These are phyloP conservation scores for Candida jianshihensis DNA, from an alignment of 805 yeast species.

Conservation along the genomic window DNA sequence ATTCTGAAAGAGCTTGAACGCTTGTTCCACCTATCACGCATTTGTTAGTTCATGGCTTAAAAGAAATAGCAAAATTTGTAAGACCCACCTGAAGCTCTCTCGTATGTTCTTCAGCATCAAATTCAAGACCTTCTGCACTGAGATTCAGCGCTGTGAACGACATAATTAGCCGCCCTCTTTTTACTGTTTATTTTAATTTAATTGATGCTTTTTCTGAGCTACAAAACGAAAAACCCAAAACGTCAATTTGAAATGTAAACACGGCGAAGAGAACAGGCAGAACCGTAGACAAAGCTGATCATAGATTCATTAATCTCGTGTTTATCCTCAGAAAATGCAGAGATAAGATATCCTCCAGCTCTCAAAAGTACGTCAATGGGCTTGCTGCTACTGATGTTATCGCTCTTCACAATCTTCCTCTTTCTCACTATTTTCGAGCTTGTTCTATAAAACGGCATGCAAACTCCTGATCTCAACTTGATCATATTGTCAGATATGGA, in stretches of 20 bases:
- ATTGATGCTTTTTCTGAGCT: neutral
- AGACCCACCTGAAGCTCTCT: constrained; percentile 67
- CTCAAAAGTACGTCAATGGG: constrained; percentile 38
- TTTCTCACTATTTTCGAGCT: constrained; percentile 38
- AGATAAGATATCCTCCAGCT: constrained; percentile 47
- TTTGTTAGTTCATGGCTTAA: constrained; percentile 16
- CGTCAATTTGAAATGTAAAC: constrained; percentile 26
- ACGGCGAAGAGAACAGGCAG: constrained; percentile 41
- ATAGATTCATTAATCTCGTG: constrained; percentile 28
- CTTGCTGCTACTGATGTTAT: constrained; percentile 8
- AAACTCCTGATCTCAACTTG: constrained; percentile 39
- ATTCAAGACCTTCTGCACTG: constrained; percentile 57
- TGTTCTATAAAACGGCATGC: constrained; percentile 45
- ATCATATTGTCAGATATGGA: constrained; percentile 23
- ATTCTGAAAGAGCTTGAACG: constrained; percentile 63
- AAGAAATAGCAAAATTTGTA: neutral
- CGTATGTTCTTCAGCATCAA: constrained; percentile 83
- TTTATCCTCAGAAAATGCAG: constrained; percentile 32
- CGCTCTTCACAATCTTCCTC: constrained; percentile 17
- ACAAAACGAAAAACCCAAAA: neutral
- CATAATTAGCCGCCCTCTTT: constrained; percentile 26
- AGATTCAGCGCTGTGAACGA: constrained; percentile 75
- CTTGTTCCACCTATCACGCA: constrained; percentile 54
- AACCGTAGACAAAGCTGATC: constrained; percentile 39
- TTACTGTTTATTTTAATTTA: neutral